phyloP scores from a whole-genome alignment of 179 eudicot species.

The Sideroxylon spinosum region DNA sequence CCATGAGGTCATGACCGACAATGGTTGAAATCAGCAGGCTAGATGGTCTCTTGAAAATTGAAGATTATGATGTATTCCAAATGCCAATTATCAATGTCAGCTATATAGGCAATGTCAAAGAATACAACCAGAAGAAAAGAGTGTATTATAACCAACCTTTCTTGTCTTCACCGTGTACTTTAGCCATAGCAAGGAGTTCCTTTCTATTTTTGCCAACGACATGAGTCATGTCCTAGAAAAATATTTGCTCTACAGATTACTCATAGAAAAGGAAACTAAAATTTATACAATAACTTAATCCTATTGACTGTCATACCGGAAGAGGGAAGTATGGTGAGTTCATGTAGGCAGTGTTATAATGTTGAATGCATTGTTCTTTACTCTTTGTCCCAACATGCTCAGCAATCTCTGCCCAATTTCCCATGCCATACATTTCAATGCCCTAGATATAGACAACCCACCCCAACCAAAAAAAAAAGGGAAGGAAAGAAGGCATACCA shows the following conservation, averaged over 20 bases:
- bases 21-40: background rate
- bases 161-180: constrained; percentile 46
- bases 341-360: constrained; percentile 48
- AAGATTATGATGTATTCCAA: background rate
- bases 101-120: background rate
- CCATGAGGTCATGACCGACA: background rate
- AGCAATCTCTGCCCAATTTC: constrained; percentile 79
- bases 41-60: background rate
- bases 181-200: constrained; percentile 75
- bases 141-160: constrained; percentile 36
- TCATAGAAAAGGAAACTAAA: background rate
- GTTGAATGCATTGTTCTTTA: constrained; percentile 56
- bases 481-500: background rate
- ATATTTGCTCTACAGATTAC: background rate
- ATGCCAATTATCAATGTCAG: constrained; percentile 1
- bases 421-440: constrained; percentile 80
- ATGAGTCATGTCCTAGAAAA: constrained; percentile 57
- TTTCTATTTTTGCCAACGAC: constrained; percentile 61
- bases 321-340: constrained; percentile 65
- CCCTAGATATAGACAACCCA: constrained; percentile 37
- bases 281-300: background rate
- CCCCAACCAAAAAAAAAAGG: constrained; percentile 3
- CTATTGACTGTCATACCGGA: constrained; percentile 41
- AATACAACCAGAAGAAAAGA: constrained; percentile 7
- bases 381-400: constrained; percentile 79